Conservation (phyloP, 768 basidiomycete genomes). For the Coprinopsis marcescibilis region DNA sequence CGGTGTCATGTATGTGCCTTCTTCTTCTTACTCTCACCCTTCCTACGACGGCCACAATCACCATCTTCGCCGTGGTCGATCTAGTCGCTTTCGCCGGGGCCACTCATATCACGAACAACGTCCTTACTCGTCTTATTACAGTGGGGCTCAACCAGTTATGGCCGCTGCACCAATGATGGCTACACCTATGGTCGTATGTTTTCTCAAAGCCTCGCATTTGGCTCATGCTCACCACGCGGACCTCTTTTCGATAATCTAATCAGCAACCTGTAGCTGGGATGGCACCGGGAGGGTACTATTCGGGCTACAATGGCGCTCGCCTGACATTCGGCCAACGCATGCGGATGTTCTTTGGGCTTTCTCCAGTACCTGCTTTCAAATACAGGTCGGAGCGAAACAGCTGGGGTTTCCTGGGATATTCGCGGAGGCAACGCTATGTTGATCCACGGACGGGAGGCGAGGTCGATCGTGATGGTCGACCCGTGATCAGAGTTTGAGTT, state of each 20-base stretch:
- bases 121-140: conserved; percentile 15
- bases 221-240: neutral
- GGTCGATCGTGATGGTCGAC: conserved; percentile 52
- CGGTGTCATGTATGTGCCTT: conserved; percentile 28
- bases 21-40: conserved; percentile 8
- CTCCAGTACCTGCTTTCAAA: conserved; percentile 32
- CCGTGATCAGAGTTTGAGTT: conserved; percentile 45
- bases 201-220: neutral
- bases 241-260: neutral
- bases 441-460: conserved; percentile 44
- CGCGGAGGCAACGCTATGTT: conserved; percentile 41
- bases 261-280: conserved; percentile 30
- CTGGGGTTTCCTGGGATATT: conserved; percentile 55
- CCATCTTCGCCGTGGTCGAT: conserved; percentile 11
- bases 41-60: conserved; percentile 14
- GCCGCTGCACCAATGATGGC: neutral
- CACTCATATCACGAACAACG: neutral
- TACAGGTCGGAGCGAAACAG: conserved; percentile 39
- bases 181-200: conserved; percentile 13
- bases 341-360: conserved; percentile 49
- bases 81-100: neutral
- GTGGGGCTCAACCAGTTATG: conserved; percentile 14
- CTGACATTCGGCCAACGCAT: conserved; percentile 40
- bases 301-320: conserved; percentile 19
- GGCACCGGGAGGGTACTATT: conserved; percentile 19